A percentile compares a stretch with the other conserved stretches of the same genome.
These are phyloP conservation scores for Coccomyxa sp. DNA, from an alignment of 139 green algal genomes.

Conservation along the genomic window DNA sequence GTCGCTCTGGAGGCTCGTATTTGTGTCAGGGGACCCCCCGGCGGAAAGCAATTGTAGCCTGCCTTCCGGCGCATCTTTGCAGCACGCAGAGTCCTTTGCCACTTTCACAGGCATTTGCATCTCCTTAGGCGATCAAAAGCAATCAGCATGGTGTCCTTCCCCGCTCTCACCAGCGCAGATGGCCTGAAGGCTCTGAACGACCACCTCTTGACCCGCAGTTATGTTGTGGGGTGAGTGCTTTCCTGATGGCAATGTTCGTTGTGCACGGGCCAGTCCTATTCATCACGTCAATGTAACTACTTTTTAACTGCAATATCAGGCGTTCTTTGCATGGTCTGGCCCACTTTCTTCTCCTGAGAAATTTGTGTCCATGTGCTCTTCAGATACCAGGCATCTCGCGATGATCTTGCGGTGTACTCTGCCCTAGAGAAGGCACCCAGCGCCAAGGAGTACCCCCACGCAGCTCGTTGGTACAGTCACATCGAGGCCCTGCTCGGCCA, in stretches of 20 bases:
- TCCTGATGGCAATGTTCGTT: not conserved
- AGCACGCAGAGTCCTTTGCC: too few relatives aligned
- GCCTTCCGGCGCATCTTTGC: too few relatives aligned
- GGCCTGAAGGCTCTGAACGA: constrained; percentile 48
- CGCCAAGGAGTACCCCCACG: constrained; percentile 30
- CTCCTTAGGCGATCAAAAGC: not conserved
- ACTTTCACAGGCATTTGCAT: too few relatives aligned
- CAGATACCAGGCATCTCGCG: constrained; percentile 60
- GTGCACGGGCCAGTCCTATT: not conserved
- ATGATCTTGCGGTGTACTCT: constrained; percentile 56
- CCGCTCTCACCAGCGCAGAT: constrained; percentile 14
- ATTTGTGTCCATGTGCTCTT: not conserved
- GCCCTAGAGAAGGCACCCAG: constrained; percentile 35
- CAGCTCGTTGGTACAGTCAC: constrained; percentile 59
- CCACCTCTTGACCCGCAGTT: constrained; percentile 50
- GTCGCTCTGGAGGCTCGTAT: too few relatives aligned
- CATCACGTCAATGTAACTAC: not conserved
- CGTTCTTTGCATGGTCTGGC: not conserved
- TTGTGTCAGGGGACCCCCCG: too few relatives aligned
- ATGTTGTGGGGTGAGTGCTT: constrained; percentile 41
- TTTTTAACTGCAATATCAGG: not conserved
- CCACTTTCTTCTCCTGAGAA: not conserved
- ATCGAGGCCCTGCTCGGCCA: constrained; percentile 46
- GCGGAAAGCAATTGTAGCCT: too few relatives aligned
- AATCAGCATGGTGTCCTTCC: constrained; percentile 20